Evolutionary conservation across 106 monocot species (phyloP), one percentile per base, ranked within the genome.

Genomic region (Dioscorea zingiberensis): DNA sequence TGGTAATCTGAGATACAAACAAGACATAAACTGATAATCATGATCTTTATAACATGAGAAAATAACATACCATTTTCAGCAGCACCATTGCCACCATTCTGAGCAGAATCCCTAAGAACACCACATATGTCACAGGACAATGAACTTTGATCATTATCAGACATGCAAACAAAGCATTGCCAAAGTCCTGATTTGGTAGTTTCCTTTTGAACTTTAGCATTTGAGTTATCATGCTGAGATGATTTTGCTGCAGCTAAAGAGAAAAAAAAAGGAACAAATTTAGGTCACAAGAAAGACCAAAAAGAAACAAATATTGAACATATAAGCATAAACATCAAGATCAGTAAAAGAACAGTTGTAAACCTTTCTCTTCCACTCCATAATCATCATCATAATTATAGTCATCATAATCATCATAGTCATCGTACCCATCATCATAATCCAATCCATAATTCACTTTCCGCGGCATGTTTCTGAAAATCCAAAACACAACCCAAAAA

Each of bases 61-160:
- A 67, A 23, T 14, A 25, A 54, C 18, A 49, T 66, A 87, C 84
- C 84, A 63, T 77, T 63, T 48, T 61, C 72, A 55, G 66, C 73
- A 56, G 13, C 63, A 67, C 60, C 44, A 57, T 58, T 74, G 56
- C 53, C 54, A 53, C 27, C 15, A 6, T 47, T 75, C n/a, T 46
- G 32, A 62, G 47, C 66, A 25, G 69, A 69, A 61, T 73, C 79
- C 22, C 68, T 72, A 28, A 85, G 47, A 54, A 86, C 85, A 56
- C 92, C 92, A 78, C 97, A 98, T 27, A 86, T 80, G 24, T 92
- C 91, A 84, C 97, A 98, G 49, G 66, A 86, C 14, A 71, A 58
- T 49, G 71, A 79, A 21, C 29, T 71, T 27, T 77, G 65, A 53
- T 86, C 81, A 78, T 98, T 98, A 25, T 89, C 77, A 55, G 65